Evolutionary conservation across 2,329 filamentous ascomycete genomes (phyloP).

Genomic region (Stemphylium lycopersici): DNA sequence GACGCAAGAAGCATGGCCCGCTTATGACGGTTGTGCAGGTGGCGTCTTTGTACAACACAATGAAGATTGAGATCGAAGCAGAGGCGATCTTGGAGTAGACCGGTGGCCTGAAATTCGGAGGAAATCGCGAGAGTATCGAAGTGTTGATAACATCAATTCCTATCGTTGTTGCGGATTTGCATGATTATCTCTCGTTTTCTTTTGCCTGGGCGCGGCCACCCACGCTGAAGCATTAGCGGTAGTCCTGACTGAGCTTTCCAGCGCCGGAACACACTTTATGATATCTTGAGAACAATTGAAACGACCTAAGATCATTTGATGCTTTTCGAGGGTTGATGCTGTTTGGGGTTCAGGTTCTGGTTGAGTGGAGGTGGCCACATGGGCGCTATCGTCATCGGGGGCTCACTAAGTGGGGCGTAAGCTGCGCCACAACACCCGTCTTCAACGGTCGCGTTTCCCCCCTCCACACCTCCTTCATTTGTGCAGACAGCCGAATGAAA

Average conservation of each 20-base stretch:
- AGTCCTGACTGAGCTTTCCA: no score
- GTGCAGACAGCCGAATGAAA: not conserved
- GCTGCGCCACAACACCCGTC: constrained; percentile 2
- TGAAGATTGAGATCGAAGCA: constrained; percentile 37
- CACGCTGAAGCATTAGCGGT: no score
- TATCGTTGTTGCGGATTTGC: no score
- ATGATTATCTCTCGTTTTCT: no score
- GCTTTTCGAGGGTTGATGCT: no score
- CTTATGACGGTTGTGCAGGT: constrained; percentile 33
- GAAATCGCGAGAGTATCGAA: no score
- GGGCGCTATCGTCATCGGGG: constrained; percentile 2
- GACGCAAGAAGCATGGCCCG: constrained; percentile 33
- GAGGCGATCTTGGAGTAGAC: constrained; percentile 15
- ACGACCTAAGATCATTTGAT: no score
- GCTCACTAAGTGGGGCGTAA: constrained; percentile 8
- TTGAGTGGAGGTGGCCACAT: not conserved
- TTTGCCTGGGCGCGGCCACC: no score
- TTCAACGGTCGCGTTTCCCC: not conserved
- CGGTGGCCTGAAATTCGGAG: no score
- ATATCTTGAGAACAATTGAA: no score
- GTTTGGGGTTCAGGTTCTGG: not conserved
- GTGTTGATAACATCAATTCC: no score
- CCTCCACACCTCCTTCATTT: not conserved
- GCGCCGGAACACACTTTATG: no score
- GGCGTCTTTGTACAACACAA: constrained; percentile 24